Evolutionary conservation across 2,329 filamentous ascomycete genomes (phyloP), one percentile per base, ranked within the genome.

Genomic region (Pseudofabraea citricarpa): DNA sequence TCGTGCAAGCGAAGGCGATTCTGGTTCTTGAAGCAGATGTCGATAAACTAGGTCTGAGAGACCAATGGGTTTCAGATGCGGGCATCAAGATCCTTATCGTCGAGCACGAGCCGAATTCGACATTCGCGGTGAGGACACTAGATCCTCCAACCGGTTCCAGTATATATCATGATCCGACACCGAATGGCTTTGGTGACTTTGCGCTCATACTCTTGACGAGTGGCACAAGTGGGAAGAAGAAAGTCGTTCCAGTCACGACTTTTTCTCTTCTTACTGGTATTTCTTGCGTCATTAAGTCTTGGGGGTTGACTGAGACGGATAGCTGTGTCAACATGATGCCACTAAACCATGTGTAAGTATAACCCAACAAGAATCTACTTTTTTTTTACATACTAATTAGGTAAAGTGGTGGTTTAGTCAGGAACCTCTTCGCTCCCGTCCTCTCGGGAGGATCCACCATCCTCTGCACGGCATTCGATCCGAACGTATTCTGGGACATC

Each of bases 291-390:
- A 70, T 75, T 22, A 67, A 74, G 15, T 76, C 73, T 0, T 78
- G 74, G 72, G 71, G 68, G 2, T 54, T 79, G 16, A 66, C 58
- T 2, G 53, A 62, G 2, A 55, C 58, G 1, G 75, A 78, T 50
- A 64, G 69, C 1, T 79, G 75, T 53, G 56, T 78, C 19, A 79
- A 79, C 53, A 77, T 78, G 71, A 79, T 79, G 75, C 75, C 75
- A 0, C 59, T 80, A 5, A 75, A 77, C 56, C 75, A 79, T 56
- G 64, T 76, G 26, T 29, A 29, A 29, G 26, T 12, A 13, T 29
- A 12, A 15, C 26, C 26, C 15, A n/a, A n/a, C n/a, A n/a, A 5
- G 4, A 29, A 13, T 13, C 8, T 5, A 3, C 2, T 7, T 3
- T 7, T 12, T 29, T 29, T 12, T 5, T 29, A 29, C 6, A 29